phyloP scores from a whole-genome alignment of 768 basidiomycete genomes.

The Leccinum incarnatum region DNA sequence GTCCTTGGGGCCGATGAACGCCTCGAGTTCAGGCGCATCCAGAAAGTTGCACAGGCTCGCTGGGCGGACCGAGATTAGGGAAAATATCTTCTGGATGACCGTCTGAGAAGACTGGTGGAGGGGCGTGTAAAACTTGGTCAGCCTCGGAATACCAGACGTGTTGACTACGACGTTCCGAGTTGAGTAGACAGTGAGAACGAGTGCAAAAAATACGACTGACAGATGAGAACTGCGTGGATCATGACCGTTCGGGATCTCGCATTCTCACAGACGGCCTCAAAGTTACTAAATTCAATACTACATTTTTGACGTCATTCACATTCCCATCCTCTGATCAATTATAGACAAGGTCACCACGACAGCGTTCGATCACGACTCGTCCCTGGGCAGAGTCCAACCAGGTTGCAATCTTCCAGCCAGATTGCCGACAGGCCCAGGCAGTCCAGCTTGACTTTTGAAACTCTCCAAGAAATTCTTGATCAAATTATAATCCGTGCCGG shows the following conservation, averaged over 20 bases:
- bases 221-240: slow-evolving; percentile 87
- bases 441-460: slow-evolving; percentile 87
- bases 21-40: slow-evolving; percentile 85
- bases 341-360: background rate
- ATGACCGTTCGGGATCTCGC: slow-evolving; percentile 35
- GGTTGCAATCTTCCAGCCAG: slow-evolving; percentile 81
- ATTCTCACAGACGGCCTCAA: background rate
- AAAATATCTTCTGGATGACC: slow-evolving; percentile 86
- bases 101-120: slow-evolving; percentile 58
- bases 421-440: slow-evolving; percentile 89
- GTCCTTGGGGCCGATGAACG: slow-evolving; percentile 55
- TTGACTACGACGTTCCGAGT: slow-evolving; percentile 62
- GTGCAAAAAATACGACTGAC: slow-evolving; percentile 42
- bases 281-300: background rate
- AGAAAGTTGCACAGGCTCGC: slow-evolving; percentile 92
- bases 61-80: slow-evolving; percentile 79
- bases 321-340: background rate
- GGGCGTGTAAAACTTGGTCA: slow-evolving; percentile 88
- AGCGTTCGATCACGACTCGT: slow-evolving; percentile 39
- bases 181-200: slow-evolving; percentile 19
- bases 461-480: slow-evolving; percentile 98
- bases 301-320: background rate
- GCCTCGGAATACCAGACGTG: slow-evolving; percentile 81
- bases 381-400: slow-evolving; percentile 72
- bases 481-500: slow-evolving; percentile 77